phyloP scores from a whole-genome alignment of 2,329 filamentous ascomycete genomes.

The Talaromyces sp. region DNA sequence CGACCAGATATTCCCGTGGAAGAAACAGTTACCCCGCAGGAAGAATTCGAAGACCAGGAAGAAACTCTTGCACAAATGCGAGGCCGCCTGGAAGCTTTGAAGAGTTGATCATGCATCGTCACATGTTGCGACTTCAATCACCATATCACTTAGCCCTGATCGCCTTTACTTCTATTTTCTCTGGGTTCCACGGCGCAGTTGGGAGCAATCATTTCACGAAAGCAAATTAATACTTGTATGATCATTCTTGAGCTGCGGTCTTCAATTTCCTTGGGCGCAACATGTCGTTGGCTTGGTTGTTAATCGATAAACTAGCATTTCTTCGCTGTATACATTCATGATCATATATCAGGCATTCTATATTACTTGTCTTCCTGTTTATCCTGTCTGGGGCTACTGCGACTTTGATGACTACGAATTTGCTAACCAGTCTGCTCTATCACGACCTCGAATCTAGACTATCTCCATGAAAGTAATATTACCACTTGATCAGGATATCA shows the following conservation, averaged over 20 bases:
- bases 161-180: not conserved
- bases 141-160: not conserved
- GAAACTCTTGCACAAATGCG: conserved; percentile 93
- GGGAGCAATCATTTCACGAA: not conserved
- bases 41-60: conserved; percentile 81
- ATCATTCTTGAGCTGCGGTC: not conserved
- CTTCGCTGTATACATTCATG: not conserved
- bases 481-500: too few species aligned
- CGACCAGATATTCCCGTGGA: conserved; percentile 52
- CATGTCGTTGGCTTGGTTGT: not conserved
- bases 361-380: not conserved
- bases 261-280: not conserved
- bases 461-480: too few species aligned
- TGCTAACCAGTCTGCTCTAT: too few species aligned
- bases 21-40: conserved; percentile 48
- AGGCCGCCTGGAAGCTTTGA: conserved; percentile 79
- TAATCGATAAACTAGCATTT: not conserved
- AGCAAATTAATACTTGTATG: not conserved
- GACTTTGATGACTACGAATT: not conserved
- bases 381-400: not conserved
- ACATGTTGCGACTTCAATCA: not conserved
- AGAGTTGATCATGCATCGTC: conserved; percentile 57
- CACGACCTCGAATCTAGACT: too few species aligned
- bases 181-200: not conserved
- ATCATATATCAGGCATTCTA: not conserved